Evolutionary conservation across 495 filamentous ascomycete species (phyloP).

Genomic region (Neurospora sp.): DNA sequence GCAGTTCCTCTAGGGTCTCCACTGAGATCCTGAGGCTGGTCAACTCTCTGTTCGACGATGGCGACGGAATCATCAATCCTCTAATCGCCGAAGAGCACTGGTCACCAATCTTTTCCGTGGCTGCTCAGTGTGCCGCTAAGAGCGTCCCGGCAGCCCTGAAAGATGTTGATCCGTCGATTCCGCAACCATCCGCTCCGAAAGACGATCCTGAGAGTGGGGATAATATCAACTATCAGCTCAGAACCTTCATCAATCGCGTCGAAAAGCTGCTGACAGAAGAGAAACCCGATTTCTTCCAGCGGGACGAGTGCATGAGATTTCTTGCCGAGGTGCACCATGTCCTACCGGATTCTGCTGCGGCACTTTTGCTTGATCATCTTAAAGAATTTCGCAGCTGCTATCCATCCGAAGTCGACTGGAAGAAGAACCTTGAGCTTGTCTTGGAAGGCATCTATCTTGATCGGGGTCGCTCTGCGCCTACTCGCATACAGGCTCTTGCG

Average conservation of each 20-base stretch:
- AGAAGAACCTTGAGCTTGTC: slow-evolving; percentile 49
- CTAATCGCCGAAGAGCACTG: slow-evolving; percentile 45
- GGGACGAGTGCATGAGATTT: slow-evolving; percentile 57
- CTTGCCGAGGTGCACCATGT: slow-evolving; percentile 49
- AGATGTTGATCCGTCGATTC: slow-evolving; percentile 2
- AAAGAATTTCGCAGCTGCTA: slow-evolving; percentile 55
- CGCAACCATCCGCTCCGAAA: slow-evolving; percentile 4
- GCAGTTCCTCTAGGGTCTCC: slow-evolving; percentile 34
- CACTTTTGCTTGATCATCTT: slow-evolving; percentile 49
- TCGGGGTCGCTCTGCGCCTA: slow-evolving; percentile 48
- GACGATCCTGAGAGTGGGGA: slow-evolving; percentile 22
- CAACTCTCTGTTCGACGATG: slow-evolving; percentile 38
- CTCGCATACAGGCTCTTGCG: slow-evolving; percentile 59
- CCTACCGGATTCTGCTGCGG: slow-evolving; percentile 49
- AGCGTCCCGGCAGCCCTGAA: slow-evolving; percentile 13
- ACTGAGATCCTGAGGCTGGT: slow-evolving; percentile 47
- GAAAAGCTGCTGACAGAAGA: slow-evolving; percentile 31
- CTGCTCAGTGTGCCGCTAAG: slow-evolving; percentile 32
- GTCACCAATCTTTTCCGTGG: slow-evolving; percentile 39
- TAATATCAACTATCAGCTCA: slow-evolving; percentile 26
- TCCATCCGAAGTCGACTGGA: slow-evolving; percentile 60
- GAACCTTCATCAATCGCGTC: slow-evolving; percentile 27
- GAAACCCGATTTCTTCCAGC: slow-evolving; percentile 40
- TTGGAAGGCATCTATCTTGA: slow-evolving; percentile 58
- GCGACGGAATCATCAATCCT: slow-evolving; percentile 29